Evolutionary conservation across 2,329 filamentous ascomycete genomes (phyloP).

Genomic region (Pleoardoris graminearum): DNA sequence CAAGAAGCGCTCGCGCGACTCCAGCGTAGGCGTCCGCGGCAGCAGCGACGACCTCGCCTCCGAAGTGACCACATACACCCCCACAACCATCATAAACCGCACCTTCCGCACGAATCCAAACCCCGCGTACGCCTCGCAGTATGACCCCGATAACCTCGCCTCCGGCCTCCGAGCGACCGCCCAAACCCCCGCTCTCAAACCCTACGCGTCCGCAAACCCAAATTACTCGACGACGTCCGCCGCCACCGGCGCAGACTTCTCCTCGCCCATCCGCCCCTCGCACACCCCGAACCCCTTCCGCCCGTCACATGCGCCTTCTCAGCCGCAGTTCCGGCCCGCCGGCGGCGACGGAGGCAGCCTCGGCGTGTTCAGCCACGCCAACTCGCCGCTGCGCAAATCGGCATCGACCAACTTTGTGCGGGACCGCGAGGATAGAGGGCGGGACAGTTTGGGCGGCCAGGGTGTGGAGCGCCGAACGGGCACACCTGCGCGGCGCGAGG

Average conservation of each 20-base stretch:
- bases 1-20: slow-evolving; percentile 37
- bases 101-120: slow-evolving; percentile 83
- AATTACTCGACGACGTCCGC: slow-evolving; percentile 46
- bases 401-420: slow-evolving; percentile 60
- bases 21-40: slow-evolving; percentile 45
- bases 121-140: slow-evolving; percentile 72
- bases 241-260: slow-evolving; percentile 46
- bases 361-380: slow-evolving; percentile 77
- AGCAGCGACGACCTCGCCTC: slow-evolving; percentile 48
- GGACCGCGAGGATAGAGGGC: slow-evolving; percentile 34
- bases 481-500: slow-evolving; percentile 43
- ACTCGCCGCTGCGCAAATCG: slow-evolving; percentile 81
- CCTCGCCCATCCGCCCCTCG: slow-evolving; percentile 52
- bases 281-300: slow-evolving; percentile 54
- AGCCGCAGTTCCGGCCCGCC: slow-evolving; percentile 53
- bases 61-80: slow-evolving; percentile 65
- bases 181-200: slow-evolving; percentile 34
- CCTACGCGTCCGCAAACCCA: slow-evolving; percentile 22
- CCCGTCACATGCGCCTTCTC: slow-evolving; percentile 53
- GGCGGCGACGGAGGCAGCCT: slow-evolving; percentile 72
- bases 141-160: slow-evolving; percentile 64
- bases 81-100: slow-evolving; percentile 67
- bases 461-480: slow-evolving; percentile 29
- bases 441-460: slow-evolving; percentile 26
- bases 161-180: slow-evolving; percentile 23